phyloP scores from a whole-genome alignment of 1,139 yeast genomes.

The Arxiozyma telluris region DNA sequence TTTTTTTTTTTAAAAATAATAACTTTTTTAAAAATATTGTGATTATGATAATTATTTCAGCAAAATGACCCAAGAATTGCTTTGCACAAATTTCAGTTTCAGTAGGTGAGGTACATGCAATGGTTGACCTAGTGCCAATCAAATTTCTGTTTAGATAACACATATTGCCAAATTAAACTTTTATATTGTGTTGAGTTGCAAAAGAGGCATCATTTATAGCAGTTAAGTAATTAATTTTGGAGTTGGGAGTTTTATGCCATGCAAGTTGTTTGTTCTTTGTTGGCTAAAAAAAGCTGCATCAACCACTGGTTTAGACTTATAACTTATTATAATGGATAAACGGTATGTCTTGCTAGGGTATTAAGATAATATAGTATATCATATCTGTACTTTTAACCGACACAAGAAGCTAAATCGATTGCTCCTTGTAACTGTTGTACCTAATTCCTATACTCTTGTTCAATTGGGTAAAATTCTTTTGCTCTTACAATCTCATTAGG shows the following conservation, averaged over 20 bases:
- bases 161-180: background rate
- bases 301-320: too few relatives aligned
- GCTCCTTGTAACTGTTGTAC: constrained; percentile 5
- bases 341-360: too few relatives aligned
- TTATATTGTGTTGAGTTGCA: background rate
- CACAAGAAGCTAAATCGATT: constrained; percentile 6
- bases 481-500: background rate
- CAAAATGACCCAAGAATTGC: constrained; percentile 1
- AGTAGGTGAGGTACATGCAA: constrained; percentile 2
- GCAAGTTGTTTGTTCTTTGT: too few relatives aligned
- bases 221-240: too few relatives aligned
- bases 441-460: constrained; percentile 1
- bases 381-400: constrained; percentile 5
- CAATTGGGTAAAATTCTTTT: background rate
- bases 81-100: constrained; percentile 3
- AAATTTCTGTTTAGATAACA: background rate
- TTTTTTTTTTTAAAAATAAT: too few relatives aligned
- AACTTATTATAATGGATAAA: too few relatives aligned
- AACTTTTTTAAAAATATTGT: too few relatives aligned
- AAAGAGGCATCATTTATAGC: too few relatives aligned
- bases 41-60: too few relatives aligned
- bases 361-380: constrained; percentile 5
- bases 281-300: too few relatives aligned
- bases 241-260: too few relatives aligned
- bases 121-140: background rate